Percentiles rank a stretch among this genome's conserved stretches.
Conservation (phyloP, 164 flowering plant species). For the Cinnamomum chago region DNA sequence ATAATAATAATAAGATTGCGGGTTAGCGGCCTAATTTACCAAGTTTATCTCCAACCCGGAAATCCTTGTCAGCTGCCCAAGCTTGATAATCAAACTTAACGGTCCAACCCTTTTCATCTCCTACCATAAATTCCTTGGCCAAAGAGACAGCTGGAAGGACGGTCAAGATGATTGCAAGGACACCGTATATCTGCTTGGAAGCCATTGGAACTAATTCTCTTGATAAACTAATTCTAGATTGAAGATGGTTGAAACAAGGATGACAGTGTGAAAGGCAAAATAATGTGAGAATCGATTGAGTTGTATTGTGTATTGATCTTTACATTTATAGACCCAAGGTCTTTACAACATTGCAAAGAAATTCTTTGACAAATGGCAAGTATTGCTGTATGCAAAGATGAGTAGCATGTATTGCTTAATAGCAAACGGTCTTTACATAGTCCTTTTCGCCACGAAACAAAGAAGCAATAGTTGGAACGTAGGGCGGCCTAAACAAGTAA, state of each 20-base stretch:
- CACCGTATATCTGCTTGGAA: conserved; percentile 2
- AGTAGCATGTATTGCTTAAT: background rate
- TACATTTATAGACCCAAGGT: no score
- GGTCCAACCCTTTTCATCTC: conserved; percentile 22
- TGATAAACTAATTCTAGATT: background rate
- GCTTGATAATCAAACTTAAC: conserved; percentile 15
- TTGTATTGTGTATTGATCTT: background rate
- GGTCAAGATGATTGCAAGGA: conserved; percentile 1
- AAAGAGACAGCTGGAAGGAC: background rate
- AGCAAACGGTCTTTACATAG: background rate
- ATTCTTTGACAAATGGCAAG: background rate
- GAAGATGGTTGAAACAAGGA: no score
- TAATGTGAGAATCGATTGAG: background rate
- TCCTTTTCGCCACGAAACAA: background rate
- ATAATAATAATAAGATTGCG: background rate
- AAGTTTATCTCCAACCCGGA: conserved; percentile 24
- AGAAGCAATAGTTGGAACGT: background rate
- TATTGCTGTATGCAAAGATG: background rate
- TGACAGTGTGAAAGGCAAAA: background rate
- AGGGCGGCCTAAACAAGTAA: background rate
- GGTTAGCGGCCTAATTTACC: conserved; percentile 11
- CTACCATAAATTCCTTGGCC: conserved; percentile 12
- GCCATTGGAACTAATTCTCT: conserved; percentile 9
- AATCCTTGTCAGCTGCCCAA: conserved; percentile 21
- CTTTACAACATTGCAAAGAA: no score